These are phyloP conservation scores for Penicillium hordei DNA, from an alignment of 2,329 filamentous ascomycete species.

Conservation along the genomic window DNA sequence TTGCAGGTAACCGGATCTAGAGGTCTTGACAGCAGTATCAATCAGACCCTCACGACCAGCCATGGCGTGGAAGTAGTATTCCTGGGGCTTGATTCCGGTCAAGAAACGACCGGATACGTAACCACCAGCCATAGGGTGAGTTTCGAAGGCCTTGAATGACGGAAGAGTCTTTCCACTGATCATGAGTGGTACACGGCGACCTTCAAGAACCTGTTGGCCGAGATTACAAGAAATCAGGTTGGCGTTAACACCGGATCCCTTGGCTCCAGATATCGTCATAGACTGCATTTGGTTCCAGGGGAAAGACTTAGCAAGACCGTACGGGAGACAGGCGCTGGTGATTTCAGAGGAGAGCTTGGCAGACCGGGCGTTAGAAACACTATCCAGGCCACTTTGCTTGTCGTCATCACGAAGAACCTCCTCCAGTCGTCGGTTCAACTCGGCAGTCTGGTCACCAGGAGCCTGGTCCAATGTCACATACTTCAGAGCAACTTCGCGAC, in stretches of 20 bases:
- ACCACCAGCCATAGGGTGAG: constrained; percentile 82
- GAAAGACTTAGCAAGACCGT: constrained; percentile 84
- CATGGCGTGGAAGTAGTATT: constrained; percentile 99
- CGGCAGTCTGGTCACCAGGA: constrained; percentile 63
- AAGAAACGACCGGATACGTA: constrained; percentile 96
- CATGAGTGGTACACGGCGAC: constrained; percentile 92
- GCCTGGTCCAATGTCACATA: constrained; percentile 80
- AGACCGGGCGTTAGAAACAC: constrained; percentile 73
- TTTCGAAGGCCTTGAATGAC: constrained; percentile 90
- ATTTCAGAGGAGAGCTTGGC: constrained; percentile 72
- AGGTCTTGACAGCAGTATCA: constrained; percentile 98
- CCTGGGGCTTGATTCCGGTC: constrained; percentile 93
- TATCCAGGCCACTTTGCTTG: constrained; percentile 88
- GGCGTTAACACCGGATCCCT: constrained; percentile 89
- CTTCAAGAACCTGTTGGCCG: constrained; percentile 94
- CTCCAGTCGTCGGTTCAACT: constrained; percentile 77
- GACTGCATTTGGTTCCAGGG: constrained; percentile 98
- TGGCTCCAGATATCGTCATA: constrained; percentile 96
- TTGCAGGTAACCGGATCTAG: constrained; percentile 92
- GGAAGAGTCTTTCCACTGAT: constrained; percentile 95
- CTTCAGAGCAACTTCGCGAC: constrained; percentile 75
- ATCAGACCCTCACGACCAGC: constrained; percentile 97
- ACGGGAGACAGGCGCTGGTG: constrained; percentile 75
- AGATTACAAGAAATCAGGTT: constrained; percentile 97
- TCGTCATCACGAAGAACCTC: constrained; percentile 86